Conservation (phyloP, 331 rosid species). For the Quercus lobata region DNA sequence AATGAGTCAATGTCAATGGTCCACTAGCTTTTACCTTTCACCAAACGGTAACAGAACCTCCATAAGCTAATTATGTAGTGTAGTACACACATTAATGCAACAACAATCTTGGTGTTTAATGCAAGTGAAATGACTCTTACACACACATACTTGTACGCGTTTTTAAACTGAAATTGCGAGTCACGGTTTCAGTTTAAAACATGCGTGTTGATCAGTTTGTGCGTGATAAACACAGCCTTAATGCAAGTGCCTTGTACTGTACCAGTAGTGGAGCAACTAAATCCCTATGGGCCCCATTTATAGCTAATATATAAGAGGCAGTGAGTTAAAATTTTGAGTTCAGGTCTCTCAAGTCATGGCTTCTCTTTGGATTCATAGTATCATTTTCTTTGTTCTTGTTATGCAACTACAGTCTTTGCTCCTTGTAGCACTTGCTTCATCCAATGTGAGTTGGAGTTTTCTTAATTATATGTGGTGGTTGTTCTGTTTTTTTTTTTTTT, state of each 20-base stretch:
- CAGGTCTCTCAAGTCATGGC: constrained; percentile 31
- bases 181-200: no score
- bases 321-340: background rate
- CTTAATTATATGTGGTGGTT: background rate
- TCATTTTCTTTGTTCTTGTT: constrained; percentile 24
- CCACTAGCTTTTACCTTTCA: background rate
- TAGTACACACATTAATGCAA: background rate
- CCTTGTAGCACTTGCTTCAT: constrained; percentile 26
- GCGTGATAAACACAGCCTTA: background rate
- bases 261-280: constrained; percentile 9
- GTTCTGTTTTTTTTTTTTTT: background rate
- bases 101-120: background rate
- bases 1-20: background rate
- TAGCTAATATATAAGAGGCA: background rate
- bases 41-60: background rate
- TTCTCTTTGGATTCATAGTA: constrained; percentile 18
- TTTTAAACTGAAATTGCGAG: no score
- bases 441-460: constrained; percentile 37
- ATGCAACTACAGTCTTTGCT: constrained; percentile 20
- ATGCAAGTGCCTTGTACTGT: background rate
- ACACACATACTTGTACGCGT: no score
- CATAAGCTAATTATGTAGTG: background rate
- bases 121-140: background rate
- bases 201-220: no score
- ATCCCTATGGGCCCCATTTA: background rate